These are phyloP conservation scores for Lanzia echinophila DNA, from an alignment of 2,329 filamentous ascomycete species.

Conservation along the genomic window DNA sequence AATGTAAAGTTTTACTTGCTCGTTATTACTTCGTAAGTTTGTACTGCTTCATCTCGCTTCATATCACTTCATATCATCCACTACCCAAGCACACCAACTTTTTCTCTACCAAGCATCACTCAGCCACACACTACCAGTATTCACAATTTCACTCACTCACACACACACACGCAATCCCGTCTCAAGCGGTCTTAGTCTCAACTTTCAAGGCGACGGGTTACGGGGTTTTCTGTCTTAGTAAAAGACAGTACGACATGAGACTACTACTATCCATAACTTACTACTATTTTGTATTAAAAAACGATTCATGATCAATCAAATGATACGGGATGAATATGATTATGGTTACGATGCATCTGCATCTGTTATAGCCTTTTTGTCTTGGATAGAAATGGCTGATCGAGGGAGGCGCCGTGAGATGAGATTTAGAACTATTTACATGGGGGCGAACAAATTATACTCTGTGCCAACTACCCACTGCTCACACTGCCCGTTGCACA, in stretches of 20 bases:
- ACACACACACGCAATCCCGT: not conserved
- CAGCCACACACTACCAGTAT: not conserved
- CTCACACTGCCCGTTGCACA: too few species aligned
- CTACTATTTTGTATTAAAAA: too few species aligned
- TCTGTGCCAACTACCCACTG: too few species aligned
- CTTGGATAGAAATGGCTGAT: too few species aligned
- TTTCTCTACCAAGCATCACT: not conserved
- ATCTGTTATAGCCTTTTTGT: not conserved
- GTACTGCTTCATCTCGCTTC: not conserved
- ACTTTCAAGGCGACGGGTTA: not conserved
- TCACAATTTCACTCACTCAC: too few species aligned
- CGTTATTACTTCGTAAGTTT: too few species aligned
- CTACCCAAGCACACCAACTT: not conserved
- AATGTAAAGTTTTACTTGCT: not conserved
- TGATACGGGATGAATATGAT: not conserved
- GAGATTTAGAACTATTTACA: too few species aligned
- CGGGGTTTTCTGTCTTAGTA: not conserved
- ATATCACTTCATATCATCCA: not conserved
- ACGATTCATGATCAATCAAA: too few species aligned
- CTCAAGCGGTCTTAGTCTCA: not conserved
- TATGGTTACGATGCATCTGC: not conserved
- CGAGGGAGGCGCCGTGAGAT: too few species aligned
- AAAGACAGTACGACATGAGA: not conserved
- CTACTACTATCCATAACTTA: too few species aligned
- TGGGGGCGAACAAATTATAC: too few species aligned